These are phyloP conservation scores for Warburgia ugandensis DNA, from an alignment of 164 flowering plant species.

Conservation along the genomic window DNA sequence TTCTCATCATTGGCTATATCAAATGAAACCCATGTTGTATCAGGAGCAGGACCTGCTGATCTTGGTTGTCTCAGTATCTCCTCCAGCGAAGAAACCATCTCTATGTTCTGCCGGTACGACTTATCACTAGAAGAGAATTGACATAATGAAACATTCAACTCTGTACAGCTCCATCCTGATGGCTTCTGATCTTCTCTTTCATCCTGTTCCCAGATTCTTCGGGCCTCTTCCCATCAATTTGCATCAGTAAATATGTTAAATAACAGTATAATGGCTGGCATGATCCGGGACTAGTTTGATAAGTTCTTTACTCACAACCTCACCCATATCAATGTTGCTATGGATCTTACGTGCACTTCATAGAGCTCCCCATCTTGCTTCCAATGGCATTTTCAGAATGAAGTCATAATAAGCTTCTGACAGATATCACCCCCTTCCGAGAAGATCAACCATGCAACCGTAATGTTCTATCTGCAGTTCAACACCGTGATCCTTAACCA, in stretches of 20 bases:
- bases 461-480: conserved; percentile 27
- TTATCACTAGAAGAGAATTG: conserved; percentile 23
- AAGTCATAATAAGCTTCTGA: conserved; percentile 27
- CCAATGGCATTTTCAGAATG: conserved; percentile 22
- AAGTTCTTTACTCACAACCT: conserved; percentile 18
- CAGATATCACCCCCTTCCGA: conserved; percentile 27
- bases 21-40: conserved; percentile 14
- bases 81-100: conserved; percentile 16
- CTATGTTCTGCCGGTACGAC: conserved; percentile 18
- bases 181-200: conserved; percentile 23
- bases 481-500: conserved; percentile 16
- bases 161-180: conserved; percentile 30
- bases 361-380: conserved; percentile 27
- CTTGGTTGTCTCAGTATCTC: conserved; percentile 16
- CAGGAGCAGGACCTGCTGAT: conserved; percentile 17
- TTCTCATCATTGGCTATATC: conserved; percentile 27
- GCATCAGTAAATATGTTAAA: conserved; percentile 21
- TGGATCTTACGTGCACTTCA: conserved; percentile 25
- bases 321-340: conserved; percentile 19
- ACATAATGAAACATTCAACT: conserved; percentile 20
- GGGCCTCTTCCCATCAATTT: conserved; percentile 27
- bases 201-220: conserved; percentile 17
- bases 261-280: conserved; percentile 22
- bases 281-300: conserved; percentile 22
- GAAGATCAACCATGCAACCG: conserved; percentile 34